Conservation (phyloP, 2,329 filamentous ascomycete genomes). For the Scleromitrula shiraiana region DNA sequence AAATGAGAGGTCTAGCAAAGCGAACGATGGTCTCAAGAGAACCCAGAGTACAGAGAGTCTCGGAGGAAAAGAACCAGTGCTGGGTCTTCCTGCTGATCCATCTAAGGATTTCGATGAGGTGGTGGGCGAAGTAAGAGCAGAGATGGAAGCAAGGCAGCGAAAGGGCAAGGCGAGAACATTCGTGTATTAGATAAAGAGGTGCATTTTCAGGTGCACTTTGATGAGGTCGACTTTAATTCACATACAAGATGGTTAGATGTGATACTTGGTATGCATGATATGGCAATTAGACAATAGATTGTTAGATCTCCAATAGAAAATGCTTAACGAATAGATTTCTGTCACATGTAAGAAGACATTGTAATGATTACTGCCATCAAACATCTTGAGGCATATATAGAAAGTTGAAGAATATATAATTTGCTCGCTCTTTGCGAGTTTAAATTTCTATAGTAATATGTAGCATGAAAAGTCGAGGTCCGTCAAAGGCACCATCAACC, state of each 20-base stretch:
- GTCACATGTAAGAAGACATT: no score
- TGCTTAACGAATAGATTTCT: no score
- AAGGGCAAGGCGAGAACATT: slow-evolving; percentile 7
- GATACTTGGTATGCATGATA: not conserved
- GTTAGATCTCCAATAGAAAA: no score
- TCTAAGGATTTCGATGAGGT: slow-evolving; percentile 61
- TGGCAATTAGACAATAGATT: no score
- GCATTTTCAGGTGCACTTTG: not conserved
- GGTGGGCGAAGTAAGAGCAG: slow-evolving; percentile 42
- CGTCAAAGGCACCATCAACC: not conserved
- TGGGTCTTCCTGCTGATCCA: slow-evolving; percentile 75
- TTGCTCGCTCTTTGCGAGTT: not conserved
- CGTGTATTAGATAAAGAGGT: not conserved
- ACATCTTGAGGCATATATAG: no score
- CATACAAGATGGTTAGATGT: no score
- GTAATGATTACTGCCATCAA: no score
- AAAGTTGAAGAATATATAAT: no score
- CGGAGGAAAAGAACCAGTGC: slow-evolving; percentile 49
- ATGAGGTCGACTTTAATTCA: no score
- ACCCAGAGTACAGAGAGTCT: slow-evolving; percentile 51
- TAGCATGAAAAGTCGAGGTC: not conserved
- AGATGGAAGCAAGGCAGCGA: slow-evolving; percentile 33
- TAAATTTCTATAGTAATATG: not conserved
- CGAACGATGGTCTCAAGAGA: slow-evolving; percentile 33
- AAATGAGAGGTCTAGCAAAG: slow-evolving; percentile 47